Conservation (phyloP, 2,329 filamentous ascomycete species). For the Aspergillus sp. region DNA sequence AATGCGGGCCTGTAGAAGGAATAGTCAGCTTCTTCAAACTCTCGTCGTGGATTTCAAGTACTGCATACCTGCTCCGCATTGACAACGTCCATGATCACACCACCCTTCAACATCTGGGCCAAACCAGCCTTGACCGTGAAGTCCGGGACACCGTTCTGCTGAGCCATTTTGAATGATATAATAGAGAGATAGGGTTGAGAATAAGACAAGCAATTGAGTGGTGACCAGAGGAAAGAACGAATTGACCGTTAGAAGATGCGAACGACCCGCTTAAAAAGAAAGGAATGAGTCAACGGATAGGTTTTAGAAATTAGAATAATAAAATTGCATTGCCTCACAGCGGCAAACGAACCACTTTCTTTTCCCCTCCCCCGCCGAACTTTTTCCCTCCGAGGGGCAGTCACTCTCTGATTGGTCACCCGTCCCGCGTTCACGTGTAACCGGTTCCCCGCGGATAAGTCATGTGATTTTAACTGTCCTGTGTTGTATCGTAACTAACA, state of each 20-base stretch:
- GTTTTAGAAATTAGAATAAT: background rate
- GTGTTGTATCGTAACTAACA: background rate
- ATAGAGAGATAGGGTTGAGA: constrained; percentile 3
- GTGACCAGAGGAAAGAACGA: background rate
- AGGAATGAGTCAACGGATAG: constrained; percentile 15
- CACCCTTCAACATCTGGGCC: constrained; percentile 97
- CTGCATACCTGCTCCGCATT: constrained; percentile 66
- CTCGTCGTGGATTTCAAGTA: background rate
- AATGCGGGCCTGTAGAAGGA: constrained; percentile 66
- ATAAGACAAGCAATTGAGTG: background rate
- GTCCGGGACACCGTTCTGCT: constrained; percentile 37
- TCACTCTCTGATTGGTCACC: background rate
- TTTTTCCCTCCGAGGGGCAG: constrained; percentile 9
- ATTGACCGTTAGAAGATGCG: constrained; percentile 4
- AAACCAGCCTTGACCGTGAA: constrained; percentile 93
- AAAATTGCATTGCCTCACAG: background rate
- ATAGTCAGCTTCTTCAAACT: background rate
- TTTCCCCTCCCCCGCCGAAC: constrained; percentile 14
- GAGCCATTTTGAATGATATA: constrained; percentile 26
- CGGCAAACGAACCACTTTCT: constrained; percentile 2
- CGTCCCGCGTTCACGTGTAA: background rate
- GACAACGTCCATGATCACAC: constrained; percentile 99
- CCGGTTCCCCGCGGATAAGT: constrained; percentile 2
- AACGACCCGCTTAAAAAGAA: constrained; percentile 1
- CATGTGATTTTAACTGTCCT: background rate